Evolutionary conservation across 148 eudicot genomes (phyloP), one percentile per base, ranked within the genome.

Genomic region (Fagopyrum esculentum): DNA sequence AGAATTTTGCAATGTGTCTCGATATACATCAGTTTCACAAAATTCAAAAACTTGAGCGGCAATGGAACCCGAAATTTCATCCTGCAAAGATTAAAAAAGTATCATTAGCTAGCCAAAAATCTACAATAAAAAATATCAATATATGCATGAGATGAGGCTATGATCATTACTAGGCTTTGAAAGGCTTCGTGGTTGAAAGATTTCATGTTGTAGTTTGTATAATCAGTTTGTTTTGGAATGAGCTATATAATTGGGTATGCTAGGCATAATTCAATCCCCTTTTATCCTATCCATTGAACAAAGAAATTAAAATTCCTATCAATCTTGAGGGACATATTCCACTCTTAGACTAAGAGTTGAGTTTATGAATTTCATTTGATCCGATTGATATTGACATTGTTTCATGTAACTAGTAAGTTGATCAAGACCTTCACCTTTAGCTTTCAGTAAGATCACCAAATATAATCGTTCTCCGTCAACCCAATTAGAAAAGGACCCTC

Each of bases 11-110:
- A 91, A 43, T 1, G 97, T 75, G 40, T 88, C 92, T 4, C 74
- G 77, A 66, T 88, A 89, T 60, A 93, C 61, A 50, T 91, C 94
- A 2, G 91, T 75, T 52, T 91, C 88, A 74, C 86, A 86, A 4
- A 89, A 84, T 4, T 91, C 92, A 0, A 91, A 81, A 0, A 88
- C 75, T 78, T 88, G 89, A 73, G 84, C 88, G 76, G 80, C 84
- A 17, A 86, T 68, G 0, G 94, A 92, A 78, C 89, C 86, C 13
- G 91, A 83, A 35, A 89, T 73, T 15, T 85, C 91, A 40, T 91
- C 91, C 98, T 93, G 85, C 84, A 19, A 0, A 82, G 55, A 48
- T 49, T n/a, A 6, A 11, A 64, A 30, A 66, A 43, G 9, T 35
- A 43, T 4, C 5, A 3, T 16, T 5, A 49, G 51, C 16, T 7